These are phyloP conservation scores for Groenewaldozyma sp. DNA, from an alignment of 1,139 yeast species.

Conservation along the genomic window DNA sequence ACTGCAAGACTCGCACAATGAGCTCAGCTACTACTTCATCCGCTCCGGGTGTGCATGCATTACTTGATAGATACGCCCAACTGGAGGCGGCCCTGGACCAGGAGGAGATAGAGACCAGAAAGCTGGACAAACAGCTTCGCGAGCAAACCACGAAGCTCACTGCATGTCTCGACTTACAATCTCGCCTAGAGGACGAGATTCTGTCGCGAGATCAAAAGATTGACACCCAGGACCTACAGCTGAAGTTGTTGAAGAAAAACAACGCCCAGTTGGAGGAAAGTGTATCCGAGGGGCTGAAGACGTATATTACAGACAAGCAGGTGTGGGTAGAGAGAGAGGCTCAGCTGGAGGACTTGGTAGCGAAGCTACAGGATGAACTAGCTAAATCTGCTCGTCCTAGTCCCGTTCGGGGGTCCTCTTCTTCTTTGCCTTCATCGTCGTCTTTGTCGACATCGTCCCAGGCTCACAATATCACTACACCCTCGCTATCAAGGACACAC, in stretches of 20 bases:
- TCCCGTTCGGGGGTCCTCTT: too few relatives aligned
- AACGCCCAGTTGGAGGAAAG: constrained; percentile 21
- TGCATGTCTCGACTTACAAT: constrained; percentile 16
- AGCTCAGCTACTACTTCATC: too few relatives aligned
- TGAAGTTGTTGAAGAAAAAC: constrained; percentile 17
- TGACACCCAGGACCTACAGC: constrained; percentile 16
- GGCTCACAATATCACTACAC: not conserved
- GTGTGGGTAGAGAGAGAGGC: constrained; percentile 27
- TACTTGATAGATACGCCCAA: constrained; percentile 13
- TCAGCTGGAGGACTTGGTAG: constrained; percentile 11
- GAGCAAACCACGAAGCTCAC: constrained; percentile 17
- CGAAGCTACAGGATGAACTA: constrained; percentile 1
- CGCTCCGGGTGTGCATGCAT: too few relatives aligned
- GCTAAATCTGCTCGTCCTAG: too few relatives aligned
- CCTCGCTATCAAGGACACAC: not conserved
- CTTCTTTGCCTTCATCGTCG: too few relatives aligned
- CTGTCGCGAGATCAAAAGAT: constrained; percentile 20
- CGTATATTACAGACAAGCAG: constrained; percentile 27
- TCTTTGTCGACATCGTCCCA: not conserved
- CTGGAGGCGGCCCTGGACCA: constrained; percentile 21
- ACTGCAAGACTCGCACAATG: too few relatives aligned
- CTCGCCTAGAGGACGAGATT: constrained; percentile 26
- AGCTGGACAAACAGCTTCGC: constrained; percentile 17
- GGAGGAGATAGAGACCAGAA: constrained; percentile 21
- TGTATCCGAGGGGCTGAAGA: constrained; percentile 22